Base-by-base conservation (phyloP, 805 yeast species). In the Saccharomyces eubayanus region DNA sequence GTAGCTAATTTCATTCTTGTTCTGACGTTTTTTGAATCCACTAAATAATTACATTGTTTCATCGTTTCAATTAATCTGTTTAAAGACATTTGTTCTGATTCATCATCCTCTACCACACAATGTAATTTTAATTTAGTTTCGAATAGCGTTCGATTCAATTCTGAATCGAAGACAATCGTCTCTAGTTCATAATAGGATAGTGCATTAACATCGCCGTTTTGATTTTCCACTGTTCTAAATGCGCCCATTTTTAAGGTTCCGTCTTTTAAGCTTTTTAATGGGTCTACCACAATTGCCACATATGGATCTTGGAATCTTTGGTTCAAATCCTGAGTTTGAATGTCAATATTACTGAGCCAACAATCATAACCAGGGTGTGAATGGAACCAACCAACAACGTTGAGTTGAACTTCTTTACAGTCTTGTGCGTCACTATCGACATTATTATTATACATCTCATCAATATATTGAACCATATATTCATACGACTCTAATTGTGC, bases 361-460 rank as follows among this genome's bases (percentile, higher is more conserved):
- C 97, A 91, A 16, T 97, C 97, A 68, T 90, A 92, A 0, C 97
- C 96, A 0, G 99, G 99, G 69, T 92, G 99, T 77, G 98, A 89
- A 69, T 92, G 99, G 70, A 94, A 92, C 99, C 99, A 92, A 9
- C 99, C 99, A 14, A 94, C 88, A 24, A 92, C 86, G 60, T 87
- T 79, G 2, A 30, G 5, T 28, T 11, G 14, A 16, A 11, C 24
- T 11, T 24, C 43, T 12, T 36, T 36, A 6, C 20, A 36, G 10
- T 16, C 43, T 9, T 47, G 57, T 57, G 87, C 85, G n/a, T 66
- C 56, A n/a, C 79, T 68, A 0, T 80, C 81, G 72, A 28, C 72
- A 69, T 63, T 80, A 79, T 57, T 80, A 36, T 36, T 36, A 67
- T 46, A 77, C 73, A 66, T 56, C 31, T 64, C 70, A 52, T 84